These are phyloP conservation scores for Rosa multiflora DNA, from an alignment of 306 rosid genomes.

Conservation along the genomic window DNA sequence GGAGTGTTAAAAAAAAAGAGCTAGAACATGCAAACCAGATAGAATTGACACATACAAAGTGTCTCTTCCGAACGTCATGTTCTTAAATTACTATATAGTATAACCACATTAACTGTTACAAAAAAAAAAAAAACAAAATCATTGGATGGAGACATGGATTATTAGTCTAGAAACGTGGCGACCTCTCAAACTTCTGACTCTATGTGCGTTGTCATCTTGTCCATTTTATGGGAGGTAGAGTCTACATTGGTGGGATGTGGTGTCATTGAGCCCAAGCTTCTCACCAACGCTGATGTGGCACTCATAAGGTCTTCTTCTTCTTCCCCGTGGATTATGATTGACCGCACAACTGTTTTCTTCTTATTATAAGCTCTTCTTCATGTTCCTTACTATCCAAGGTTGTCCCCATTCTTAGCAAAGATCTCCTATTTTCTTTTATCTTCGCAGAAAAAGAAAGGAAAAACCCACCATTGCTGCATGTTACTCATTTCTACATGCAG, in stretches of 20 bases:
- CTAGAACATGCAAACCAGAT: neutral
- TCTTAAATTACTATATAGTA: too few relatives aligned
- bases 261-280: neutral
- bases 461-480: neutral
- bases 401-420: too few relatives aligned
- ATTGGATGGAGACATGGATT: too few relatives aligned
- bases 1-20: neutral
- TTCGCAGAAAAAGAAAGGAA: too few relatives aligned
- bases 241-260: neutral
- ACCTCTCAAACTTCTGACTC: neutral
- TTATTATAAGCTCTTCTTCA: too few relatives aligned
- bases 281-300: neutral
- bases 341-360: too few relatives aligned
- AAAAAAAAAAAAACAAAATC: too few relatives aligned
- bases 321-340: neutral
- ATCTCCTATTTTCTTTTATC: neutral
- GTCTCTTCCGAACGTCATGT: neutral
- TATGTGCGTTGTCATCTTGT: too few relatives aligned
- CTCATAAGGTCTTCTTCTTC: neutral
- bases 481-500: neutral
- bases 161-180: neutral
- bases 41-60: neutral
- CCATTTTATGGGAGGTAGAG: neutral
- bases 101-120: too few relatives aligned
- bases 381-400: too few relatives aligned